Conservation (phyloP, 2,329 filamentous ascomycete genomes). For the Penicillium janthinellum region DNA sequence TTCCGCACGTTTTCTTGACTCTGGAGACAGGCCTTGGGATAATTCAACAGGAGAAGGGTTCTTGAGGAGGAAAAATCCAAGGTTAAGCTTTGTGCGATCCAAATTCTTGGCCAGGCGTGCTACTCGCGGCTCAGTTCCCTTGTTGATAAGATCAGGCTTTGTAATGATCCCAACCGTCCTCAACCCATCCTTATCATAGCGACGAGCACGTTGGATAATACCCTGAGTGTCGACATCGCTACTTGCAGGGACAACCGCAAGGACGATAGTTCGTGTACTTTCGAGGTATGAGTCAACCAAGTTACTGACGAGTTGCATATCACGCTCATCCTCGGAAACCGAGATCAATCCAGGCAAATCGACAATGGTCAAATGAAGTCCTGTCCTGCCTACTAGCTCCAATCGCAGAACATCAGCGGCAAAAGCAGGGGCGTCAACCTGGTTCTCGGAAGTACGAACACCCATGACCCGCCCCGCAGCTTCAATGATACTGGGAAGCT, state of each 20-base stretch:
- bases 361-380: conserved; percentile 46
- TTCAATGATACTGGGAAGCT: no score
- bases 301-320: conserved; percentile 54
- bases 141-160: conserved; percentile 45
- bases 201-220: conserved; percentile 42
- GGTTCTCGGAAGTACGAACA: no score
- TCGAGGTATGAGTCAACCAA: conserved; percentile 48
- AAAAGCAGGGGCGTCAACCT: no score
- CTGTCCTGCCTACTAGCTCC: no score
- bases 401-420: no score
- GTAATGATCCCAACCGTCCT: conserved; percentile 52
- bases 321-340: conserved; percentile 54
- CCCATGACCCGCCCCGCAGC: no score
- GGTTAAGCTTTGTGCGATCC: conserved; percentile 30
- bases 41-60: conserved; percentile 28
- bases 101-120: conserved; percentile 27
- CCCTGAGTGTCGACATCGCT: conserved; percentile 47
- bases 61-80: conserved; percentile 34
- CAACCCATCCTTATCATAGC: conserved; percentile 32
- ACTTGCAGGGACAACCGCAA: conserved; percentile 49
- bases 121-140: conserved; percentile 26
- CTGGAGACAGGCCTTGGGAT: conserved; percentile 10
- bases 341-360: conserved; percentile 62
- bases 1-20: conserved; percentile 8
- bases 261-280: conserved; percentile 47